Conservation (phyloP, 2,329 filamentous ascomycete genomes). For the Arthrocladium fulminans region DNA sequence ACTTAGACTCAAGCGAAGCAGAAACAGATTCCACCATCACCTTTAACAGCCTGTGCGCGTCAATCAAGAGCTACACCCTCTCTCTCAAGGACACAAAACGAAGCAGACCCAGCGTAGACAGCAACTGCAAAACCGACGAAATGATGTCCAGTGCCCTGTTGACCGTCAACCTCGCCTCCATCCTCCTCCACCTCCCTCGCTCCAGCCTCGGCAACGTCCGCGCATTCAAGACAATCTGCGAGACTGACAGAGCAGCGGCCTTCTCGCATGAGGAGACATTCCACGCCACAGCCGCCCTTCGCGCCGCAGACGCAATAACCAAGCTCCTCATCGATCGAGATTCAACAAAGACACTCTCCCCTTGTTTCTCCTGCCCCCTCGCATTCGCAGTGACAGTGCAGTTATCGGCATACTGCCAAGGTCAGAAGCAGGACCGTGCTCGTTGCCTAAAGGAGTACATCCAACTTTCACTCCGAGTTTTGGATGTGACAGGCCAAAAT, state of each 20-base stretch:
- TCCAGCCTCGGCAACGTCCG: constrained; percentile 57
- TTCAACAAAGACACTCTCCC: constrained; percentile 27
- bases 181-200: constrained; percentile 70
- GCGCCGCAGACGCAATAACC: constrained; percentile 68
- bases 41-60: not conserved
- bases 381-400: constrained; percentile 74
- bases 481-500: constrained; percentile 25
- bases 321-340: constrained; percentile 54
- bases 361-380: constrained; percentile 75
- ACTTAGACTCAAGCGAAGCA: not conserved
- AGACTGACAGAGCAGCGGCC: constrained; percentile 25
- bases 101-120: not conserved
- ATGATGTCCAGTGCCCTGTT: constrained; percentile 33
- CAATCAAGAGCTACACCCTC: constrained; percentile 6
- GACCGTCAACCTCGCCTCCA: constrained; percentile 43
- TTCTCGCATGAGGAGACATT: constrained; percentile 15
- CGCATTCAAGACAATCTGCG: constrained; percentile 29
- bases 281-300: constrained; percentile 72
- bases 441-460: constrained; percentile 25
- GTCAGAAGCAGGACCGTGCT: constrained; percentile 30
- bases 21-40: not conserved
- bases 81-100: not conserved
- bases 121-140: constrained; percentile 63
- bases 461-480: constrained; percentile 25
- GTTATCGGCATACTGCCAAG: constrained; percentile 61